These are phyloP conservation scores for Curvularia eragrostidis DNA, from an alignment of 2,329 filamentous ascomycete species.

Conservation along the genomic window DNA sequence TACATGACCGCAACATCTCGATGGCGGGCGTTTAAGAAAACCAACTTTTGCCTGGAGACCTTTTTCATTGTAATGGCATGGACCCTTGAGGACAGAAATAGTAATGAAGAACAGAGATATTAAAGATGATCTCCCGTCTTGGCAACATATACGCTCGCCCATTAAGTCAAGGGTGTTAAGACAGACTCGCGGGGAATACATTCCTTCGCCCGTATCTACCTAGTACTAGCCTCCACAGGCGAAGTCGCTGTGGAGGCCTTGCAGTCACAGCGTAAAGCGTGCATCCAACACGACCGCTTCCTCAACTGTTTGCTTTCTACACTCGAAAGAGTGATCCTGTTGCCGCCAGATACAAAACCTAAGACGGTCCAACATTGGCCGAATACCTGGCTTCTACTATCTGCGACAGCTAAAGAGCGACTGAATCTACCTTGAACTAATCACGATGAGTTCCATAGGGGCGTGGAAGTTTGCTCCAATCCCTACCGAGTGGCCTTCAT, in stretches of 20 bases:
- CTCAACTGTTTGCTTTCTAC: not conserved
- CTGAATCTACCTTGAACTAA: not conserved
- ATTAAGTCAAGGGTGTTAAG: constrained; percentile 1
- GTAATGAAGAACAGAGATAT: not conserved
- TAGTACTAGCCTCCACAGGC: not conserved
- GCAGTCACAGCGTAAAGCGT: not conserved
- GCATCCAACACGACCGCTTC: not conserved
- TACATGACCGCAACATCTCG: not conserved
- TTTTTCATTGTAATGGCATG: not conserved
- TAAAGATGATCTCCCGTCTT: not conserved
- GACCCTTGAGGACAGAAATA: not conserved
- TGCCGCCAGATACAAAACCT: not conserved
- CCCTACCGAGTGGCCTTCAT: constrained; percentile 30
- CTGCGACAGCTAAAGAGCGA: not conserved
- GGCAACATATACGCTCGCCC: not conserved
- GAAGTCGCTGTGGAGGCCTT: not conserved
- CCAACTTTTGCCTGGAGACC: not conserved
- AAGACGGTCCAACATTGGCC: not conserved
- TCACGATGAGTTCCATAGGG: constrained; percentile 30
- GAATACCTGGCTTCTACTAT: not conserved
- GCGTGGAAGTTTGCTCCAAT: constrained; percentile 41
- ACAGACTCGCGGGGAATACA: constrained; percentile 16
- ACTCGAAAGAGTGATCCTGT: not conserved
- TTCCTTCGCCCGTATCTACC: constrained; percentile 3
- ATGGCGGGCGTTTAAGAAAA: not conserved